A percentile compares a stretch with the other conserved stretches of the same genome.
Evolutionary conservation across 208 protist species (phyloP).

Genomic region (Kentomonas sorsogonicus): DNA sequence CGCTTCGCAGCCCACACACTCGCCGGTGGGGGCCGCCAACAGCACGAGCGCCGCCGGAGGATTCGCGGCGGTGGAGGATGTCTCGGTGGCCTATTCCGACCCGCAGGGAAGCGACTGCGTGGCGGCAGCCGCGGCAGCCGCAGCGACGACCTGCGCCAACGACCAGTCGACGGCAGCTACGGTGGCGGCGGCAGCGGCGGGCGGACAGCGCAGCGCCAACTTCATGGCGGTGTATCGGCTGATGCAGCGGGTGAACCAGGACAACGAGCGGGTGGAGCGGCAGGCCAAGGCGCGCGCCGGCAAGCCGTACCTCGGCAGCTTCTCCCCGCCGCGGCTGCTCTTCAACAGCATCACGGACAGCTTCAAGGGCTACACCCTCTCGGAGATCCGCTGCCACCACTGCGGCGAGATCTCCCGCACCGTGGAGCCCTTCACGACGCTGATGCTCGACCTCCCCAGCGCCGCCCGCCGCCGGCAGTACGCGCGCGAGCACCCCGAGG

Average conservation of each 20-base stretch:
- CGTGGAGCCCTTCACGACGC: constrained; percentile 61
- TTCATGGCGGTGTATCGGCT: constrained; percentile 26
- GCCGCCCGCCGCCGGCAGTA: constrained; percentile 40
- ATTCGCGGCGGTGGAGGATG: too few species aligned
- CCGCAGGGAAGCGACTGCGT: too few species aligned
- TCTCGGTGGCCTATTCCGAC: too few species aligned
- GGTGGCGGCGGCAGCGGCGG: background rate
- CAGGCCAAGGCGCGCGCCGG: constrained; percentile 26
- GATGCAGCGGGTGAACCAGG: constrained; percentile 64
- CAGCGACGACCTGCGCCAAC: too few species aligned
- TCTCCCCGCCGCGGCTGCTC: constrained; percentile 44
- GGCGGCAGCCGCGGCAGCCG: too few species aligned
- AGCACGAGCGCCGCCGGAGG: background rate
- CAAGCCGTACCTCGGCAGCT: constrained; percentile 23
- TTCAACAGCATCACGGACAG: constrained; percentile 64
- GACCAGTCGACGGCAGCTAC: background rate
- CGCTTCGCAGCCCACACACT: too few species aligned
- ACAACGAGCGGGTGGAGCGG: constrained; percentile 59
- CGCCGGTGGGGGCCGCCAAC: background rate
- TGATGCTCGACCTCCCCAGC: constrained; percentile 74
- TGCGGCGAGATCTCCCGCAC: constrained; percentile 57
- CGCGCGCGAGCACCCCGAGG: constrained; percentile 40
- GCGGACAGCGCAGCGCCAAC: constrained; percentile 28
- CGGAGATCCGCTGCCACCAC: constrained; percentile 60
- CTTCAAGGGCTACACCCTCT: constrained; percentile 77